These are phyloP conservation scores for Usnea hakonensis DNA, from an alignment of 495 filamentous ascomycete species.

Conservation along the genomic window DNA sequence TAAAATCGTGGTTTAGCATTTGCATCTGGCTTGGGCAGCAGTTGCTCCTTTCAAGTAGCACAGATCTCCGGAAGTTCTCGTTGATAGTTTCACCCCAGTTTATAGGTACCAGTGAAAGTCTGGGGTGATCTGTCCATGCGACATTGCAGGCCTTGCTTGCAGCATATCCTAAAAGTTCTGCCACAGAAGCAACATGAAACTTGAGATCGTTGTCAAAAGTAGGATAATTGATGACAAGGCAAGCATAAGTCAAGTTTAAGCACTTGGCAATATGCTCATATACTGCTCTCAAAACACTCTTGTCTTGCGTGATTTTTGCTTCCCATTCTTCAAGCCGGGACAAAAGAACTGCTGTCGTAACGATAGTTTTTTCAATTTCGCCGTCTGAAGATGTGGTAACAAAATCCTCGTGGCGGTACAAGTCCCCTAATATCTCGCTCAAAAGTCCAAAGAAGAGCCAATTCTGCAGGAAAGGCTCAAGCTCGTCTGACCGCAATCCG, in stretches of 20 bases:
- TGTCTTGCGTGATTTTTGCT: neutral
- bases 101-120: neutral
- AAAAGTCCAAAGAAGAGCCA: conserved; percentile 20
- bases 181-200: conserved; percentile 17
- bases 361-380: conserved; percentile 7
- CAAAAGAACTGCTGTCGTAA: conserved; percentile 12
- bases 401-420: conserved; percentile 11
- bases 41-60: conserved; percentile 11
- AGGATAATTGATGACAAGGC: conserved; percentile 1
- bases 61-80: neutral
- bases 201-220: conserved; percentile 12
- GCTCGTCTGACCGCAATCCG: neutral
- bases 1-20: conserved; percentile 7
- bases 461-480: conserved; percentile 11
- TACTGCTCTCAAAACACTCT: neutral
- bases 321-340: conserved; percentile 5
- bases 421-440: conserved; percentile 7
- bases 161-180: conserved; percentile 11
- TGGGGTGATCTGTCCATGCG: conserved; percentile 2
- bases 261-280: conserved; percentile 1
- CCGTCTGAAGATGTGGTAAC: neutral
- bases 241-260: conserved; percentile 6
- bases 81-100: neutral
- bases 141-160: conserved; percentile 12
- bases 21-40: conserved; percentile 14